Evolutionary conservation across 164 flowering plant species (phyloP).

Genomic region (Aristolochia fimbriata): DNA sequence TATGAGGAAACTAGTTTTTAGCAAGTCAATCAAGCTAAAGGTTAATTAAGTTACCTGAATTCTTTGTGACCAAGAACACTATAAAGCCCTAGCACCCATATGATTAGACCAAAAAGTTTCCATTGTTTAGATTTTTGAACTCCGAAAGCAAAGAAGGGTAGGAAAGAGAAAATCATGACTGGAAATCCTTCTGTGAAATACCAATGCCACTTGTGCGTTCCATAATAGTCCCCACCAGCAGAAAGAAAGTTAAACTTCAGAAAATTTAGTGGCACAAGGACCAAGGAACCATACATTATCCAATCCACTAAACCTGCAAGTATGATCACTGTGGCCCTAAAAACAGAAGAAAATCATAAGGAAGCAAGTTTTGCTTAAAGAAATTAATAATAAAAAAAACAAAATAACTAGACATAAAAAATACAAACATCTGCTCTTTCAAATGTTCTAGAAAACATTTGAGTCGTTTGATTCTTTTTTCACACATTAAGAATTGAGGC

Average conservation of each 20-base stretch:
- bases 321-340: conserved; percentile 61
- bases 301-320: conserved; percentile 59
- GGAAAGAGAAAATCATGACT: conserved; percentile 68
- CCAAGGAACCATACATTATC: conserved; percentile 71
- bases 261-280: conserved; percentile 83
- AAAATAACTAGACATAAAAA: too few species aligned
- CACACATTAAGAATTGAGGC: too few species aligned
- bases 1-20: conserved; percentile 2
- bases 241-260: conserved; percentile 83
- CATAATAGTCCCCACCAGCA: conserved; percentile 91
- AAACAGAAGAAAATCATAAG: conserved; percentile 1
- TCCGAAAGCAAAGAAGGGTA: conserved; percentile 62
- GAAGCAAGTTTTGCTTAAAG: not conserved
- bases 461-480: too few species aligned
- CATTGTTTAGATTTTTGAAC: conserved; percentile 46
- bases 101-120: conserved; percentile 69
- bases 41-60: conserved; percentile 53
- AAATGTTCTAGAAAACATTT: too few species aligned
- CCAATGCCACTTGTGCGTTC: conserved; percentile 96
- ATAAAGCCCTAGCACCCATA: conserved; percentile 72
- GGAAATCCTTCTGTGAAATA: conserved; percentile 82
- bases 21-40: not conserved
- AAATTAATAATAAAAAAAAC: not conserved
- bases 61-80: conserved; percentile 91
- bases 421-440: too few species aligned